Conservation (phyloP, 1,284 basidiomycete genomes). For the Cryptococcus maquisensis region DNA sequence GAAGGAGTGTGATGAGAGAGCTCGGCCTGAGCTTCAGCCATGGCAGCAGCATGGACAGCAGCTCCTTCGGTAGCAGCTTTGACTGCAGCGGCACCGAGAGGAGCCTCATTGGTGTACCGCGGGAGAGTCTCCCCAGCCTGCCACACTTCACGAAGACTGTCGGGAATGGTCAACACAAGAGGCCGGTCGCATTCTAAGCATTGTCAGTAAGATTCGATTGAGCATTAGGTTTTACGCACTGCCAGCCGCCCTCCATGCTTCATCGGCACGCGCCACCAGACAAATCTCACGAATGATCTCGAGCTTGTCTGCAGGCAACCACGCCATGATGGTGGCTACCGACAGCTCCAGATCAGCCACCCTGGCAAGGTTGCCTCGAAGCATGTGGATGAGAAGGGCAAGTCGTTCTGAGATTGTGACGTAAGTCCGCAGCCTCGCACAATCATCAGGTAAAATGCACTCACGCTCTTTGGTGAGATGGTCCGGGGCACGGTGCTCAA, state of each 20-base stretch:
- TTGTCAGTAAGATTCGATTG: neutral
- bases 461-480: slow-evolving; percentile 52
- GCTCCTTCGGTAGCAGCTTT: neutral
- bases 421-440: neutral
- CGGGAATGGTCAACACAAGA: slow-evolving; percentile 13
- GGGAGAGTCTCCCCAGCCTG: too few species aligned
- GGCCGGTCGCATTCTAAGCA: slow-evolving; percentile 12
- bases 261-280: slow-evolving; percentile 51
- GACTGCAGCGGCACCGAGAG: neutral
- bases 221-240: slow-evolving; percentile 7
- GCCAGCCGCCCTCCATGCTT: slow-evolving; percentile 13
- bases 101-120: neutral
- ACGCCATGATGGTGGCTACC: slow-evolving; percentile 51
- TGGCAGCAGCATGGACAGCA: too few species aligned
- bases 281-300: slow-evolving; percentile 53
- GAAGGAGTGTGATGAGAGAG: too few species aligned
- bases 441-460: slow-evolving; percentile 4
- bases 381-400: slow-evolving; percentile 49
- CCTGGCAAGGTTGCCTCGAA: slow-evolving; percentile 46
- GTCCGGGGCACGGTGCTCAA: slow-evolving; percentile 55
- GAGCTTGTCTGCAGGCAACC: slow-evolving; percentile 51
- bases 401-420: slow-evolving; percentile 47
- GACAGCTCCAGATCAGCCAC: slow-evolving; percentile 52
- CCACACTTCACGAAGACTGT: neutral
- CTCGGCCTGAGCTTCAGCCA: too few species aligned